These are phyloP conservation scores for Phyllachora maydis DNA, from an alignment of 2,329 filamentous ascomycete genomes.

Conservation along the genomic window DNA sequence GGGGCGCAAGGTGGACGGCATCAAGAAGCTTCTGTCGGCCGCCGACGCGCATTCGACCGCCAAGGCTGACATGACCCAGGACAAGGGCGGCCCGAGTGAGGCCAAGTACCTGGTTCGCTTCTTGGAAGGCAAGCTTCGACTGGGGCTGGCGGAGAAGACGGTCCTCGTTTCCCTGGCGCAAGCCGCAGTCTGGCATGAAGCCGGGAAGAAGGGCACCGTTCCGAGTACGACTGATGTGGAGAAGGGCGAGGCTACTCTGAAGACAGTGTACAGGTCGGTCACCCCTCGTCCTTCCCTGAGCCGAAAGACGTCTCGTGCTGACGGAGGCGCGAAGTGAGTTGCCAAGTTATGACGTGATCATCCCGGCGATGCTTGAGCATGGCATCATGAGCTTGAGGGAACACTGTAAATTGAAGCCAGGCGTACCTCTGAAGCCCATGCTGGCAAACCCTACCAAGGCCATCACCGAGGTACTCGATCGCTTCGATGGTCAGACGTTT, in stretches of 20 bases:
- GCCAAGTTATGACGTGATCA: conserved; percentile 85
- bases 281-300: too few species aligned
- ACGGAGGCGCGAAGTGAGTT: conserved; percentile 43
- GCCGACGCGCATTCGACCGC: conserved; percentile 55
- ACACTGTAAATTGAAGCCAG: conserved; percentile 77
- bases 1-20: conserved; percentile 74
- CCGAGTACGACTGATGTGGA: conserved; percentile 60
- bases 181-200: conserved; percentile 70
- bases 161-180: conserved; percentile 81
- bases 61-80: conserved; percentile 75
- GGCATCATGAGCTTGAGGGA: conserved; percentile 70
- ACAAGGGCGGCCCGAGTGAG: conserved; percentile 87
- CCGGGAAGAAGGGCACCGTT: conserved; percentile 44
- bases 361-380: conserved; percentile 71
- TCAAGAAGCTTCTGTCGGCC: conserved; percentile 90
- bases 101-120: conserved; percentile 89
- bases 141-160: conserved; percentile 82
- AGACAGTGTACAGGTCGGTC: conserved; percentile 66
- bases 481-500: conserved; percentile 87
- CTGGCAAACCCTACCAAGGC: conserved; percentile 96
- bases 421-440: conserved; percentile 94
- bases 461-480: conserved; percentile 90
- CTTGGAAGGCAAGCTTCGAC: conserved; percentile 77
- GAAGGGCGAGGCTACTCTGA: conserved; percentile 68
- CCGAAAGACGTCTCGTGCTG: too few species aligned